phyloP scores from a whole-genome alignment of 352 stramenopile genomes.

The Pythium monospermum region DNA sequence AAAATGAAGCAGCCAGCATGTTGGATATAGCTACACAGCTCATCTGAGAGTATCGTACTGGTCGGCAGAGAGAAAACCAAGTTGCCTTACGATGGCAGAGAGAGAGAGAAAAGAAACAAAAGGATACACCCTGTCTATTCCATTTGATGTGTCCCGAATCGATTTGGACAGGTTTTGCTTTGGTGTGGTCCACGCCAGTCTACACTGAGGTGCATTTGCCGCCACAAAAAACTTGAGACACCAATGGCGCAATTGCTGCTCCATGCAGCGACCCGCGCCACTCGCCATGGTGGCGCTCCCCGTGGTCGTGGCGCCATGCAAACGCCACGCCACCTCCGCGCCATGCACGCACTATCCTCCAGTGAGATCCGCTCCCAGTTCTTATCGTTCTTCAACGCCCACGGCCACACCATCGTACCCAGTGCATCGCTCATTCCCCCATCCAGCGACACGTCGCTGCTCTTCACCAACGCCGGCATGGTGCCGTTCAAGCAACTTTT shows the following conservation, averaged over 20 bases:
- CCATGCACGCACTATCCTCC: slow-evolving; percentile 37
- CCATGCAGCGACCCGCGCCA: too few species aligned
- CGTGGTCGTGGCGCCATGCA: background rate
- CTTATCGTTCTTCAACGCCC: slow-evolving; percentile 61
- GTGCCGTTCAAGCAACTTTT: slow-evolving; percentile 94
- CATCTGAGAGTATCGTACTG: too few species aligned
- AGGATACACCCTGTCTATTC: too few species aligned
- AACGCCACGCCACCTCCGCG: slow-evolving; percentile 12
- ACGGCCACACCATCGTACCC: slow-evolving; percentile 55
- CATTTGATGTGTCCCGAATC: too few species aligned
- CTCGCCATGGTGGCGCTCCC: background rate
- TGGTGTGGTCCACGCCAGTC: slow-evolving; percentile 7
- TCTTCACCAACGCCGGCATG: slow-evolving; percentile 98
- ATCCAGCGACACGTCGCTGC: slow-evolving; percentile 89
- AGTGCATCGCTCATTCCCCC: slow-evolving; percentile 71
- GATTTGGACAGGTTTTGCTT: background rate
- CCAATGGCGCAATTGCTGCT: too few species aligned
- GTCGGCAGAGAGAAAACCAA: too few species aligned
- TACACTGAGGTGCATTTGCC: background rate
- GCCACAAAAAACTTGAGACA: too few species aligned
- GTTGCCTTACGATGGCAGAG: too few species aligned
- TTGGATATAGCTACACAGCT: too few species aligned
- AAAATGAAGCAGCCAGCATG: too few species aligned
- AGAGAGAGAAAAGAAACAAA: too few species aligned
- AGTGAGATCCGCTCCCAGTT: slow-evolving; percentile 48